phyloP scores from a whole-genome alignment of 2,329 filamentous ascomycete genomes.

The Arthrinium phaeospermum region DNA sequence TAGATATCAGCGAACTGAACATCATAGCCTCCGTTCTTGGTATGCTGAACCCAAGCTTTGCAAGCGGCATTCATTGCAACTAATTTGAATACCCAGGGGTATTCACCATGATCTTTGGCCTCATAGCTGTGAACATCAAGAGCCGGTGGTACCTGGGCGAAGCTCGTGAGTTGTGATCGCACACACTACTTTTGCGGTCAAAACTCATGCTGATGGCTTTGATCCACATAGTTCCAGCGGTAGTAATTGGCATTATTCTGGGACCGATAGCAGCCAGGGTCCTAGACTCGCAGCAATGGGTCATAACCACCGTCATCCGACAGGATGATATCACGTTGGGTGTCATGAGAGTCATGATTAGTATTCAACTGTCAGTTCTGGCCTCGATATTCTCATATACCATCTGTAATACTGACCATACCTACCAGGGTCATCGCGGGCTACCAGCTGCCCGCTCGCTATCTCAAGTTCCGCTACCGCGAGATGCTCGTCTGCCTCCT shows the following conservation, averaged over 20 bases:
- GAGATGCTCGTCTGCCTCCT: conserved; percentile 62
- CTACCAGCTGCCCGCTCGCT: conserved; percentile 65
- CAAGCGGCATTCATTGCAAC: not conserved
- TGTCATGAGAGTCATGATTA: conserved; percentile 63
- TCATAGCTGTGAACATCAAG: conserved; percentile 59
- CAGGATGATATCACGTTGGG: conserved; percentile 51
- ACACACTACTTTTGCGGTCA: not conserved
- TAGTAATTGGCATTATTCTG: conserved; percentile 60
- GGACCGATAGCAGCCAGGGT: conserved; percentile 62
- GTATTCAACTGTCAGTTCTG: conserved; percentile 55
- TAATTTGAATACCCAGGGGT: conserved; percentile 39
- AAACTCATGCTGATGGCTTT: no score
- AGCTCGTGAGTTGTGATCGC: conserved; percentile 48
- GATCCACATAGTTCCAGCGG: conserved; percentile 53
- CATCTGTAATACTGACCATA: no score
- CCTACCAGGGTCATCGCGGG: conserved; percentile 56
- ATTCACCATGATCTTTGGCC: conserved; percentile 55
- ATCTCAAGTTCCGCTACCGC: conserved; percentile 53
- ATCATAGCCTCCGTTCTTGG: conserved; percentile 54
- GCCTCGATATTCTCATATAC: no score
- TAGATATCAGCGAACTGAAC: conserved; percentile 58
- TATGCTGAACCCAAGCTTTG: conserved; percentile 31
- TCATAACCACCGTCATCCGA: conserved; percentile 37
- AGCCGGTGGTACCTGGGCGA: conserved; percentile 60
- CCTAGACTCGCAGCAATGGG: conserved; percentile 50